phyloP scores from a whole-genome alignment of 2,329 filamentous ascomycete species.

The Colletotrichum sp. region DNA sequence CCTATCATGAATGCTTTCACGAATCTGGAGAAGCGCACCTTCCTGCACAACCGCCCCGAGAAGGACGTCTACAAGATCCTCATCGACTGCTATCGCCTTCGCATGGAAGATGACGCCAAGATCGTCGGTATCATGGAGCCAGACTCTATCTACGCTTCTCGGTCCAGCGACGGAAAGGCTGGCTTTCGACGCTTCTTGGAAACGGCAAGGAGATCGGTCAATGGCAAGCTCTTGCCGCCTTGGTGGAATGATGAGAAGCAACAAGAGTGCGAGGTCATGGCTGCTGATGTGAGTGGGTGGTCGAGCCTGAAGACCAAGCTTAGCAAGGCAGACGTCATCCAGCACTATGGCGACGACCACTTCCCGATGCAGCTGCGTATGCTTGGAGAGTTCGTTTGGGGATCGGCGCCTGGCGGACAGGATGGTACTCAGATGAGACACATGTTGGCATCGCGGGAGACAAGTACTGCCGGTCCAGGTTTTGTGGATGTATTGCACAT shows the following conservation, averaged over 20 bases:
- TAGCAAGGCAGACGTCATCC: conserved; percentile 39
- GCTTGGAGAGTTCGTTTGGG: conserved; percentile 46
- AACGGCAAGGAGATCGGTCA: background rate
- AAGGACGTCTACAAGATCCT: conserved; percentile 50
- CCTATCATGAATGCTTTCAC: conserved; percentile 41
- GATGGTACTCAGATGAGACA: conserved; percentile 28
- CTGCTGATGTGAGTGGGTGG: conserved; percentile 30
- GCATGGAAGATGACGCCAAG: conserved; percentile 40
- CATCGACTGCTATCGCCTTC: conserved; percentile 54
- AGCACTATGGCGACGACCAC: conserved; percentile 45
- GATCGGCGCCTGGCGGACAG: conserved; percentile 31
- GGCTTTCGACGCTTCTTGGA: conserved; percentile 44
- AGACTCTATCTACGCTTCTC: conserved; percentile 34
- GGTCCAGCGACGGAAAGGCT: conserved; percentile 20
- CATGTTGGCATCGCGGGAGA: conserved; percentile 22
- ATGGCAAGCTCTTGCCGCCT: conserved; percentile 41
- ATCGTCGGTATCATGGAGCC: conserved; percentile 28
- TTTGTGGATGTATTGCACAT: background rate
- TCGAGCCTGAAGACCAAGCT: conserved; percentile 29
- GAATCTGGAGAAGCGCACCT: conserved; percentile 42
- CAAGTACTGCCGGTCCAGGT: background rate
- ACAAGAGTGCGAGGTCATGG: conserved; percentile 40
- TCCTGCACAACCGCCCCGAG: conserved; percentile 48
- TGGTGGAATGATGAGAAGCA: conserved; percentile 50
- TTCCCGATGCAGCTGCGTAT: conserved; percentile 58